Evolutionary conservation across 345 rosid species (phyloP), one percentile per base, ranked within the genome.

Genomic region (Lepidium africanum): DNA sequence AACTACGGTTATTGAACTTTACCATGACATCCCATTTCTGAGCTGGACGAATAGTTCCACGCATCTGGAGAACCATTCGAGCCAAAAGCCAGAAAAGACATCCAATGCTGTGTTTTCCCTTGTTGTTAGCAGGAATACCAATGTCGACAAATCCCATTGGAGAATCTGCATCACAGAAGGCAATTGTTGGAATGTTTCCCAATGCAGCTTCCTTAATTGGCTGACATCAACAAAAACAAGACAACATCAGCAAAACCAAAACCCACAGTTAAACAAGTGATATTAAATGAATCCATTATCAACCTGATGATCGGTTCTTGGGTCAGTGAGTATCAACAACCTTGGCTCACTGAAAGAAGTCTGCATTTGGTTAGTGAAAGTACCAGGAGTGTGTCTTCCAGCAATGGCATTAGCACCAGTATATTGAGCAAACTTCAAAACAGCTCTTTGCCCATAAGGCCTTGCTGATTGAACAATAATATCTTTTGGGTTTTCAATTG

Each of bases 321-420:
- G 97, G 21, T 91, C 97, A 0, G 97, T 91, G 11, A 89, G 89
- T 79, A 91, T 89, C 16, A 89, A 73, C n/a, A 89, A 84, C 37
- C 88, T 87, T 0, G 97, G 96, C 75, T 87, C 94, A 25, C 84
- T 87, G 81, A 91, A 91, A 0, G 94, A 88, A 2, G 93, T 87
- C 66, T 91, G 97, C 39, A 88, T 76, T 67, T 91, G 96, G 63
- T 88, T 91, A 25, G 97, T 91, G 69, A 91, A 91, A 13, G 97
- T 91, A 81, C 96, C 97, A 23, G 97, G 97, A 47, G 96, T 91
- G 67, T 91, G 97, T 80, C 97, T 85, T 17, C 97, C 97, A 58
- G 96, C 97, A 73, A 91, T 86, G 0, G 97, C 97, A 59, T 87
- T 85, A 11, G 83, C 86, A 50, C 93, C 91, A 21, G 91, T 88